Evolutionary conservation across 129 eudicot species (phyloP).

Genomic region (Lactuca saligna): DNA sequence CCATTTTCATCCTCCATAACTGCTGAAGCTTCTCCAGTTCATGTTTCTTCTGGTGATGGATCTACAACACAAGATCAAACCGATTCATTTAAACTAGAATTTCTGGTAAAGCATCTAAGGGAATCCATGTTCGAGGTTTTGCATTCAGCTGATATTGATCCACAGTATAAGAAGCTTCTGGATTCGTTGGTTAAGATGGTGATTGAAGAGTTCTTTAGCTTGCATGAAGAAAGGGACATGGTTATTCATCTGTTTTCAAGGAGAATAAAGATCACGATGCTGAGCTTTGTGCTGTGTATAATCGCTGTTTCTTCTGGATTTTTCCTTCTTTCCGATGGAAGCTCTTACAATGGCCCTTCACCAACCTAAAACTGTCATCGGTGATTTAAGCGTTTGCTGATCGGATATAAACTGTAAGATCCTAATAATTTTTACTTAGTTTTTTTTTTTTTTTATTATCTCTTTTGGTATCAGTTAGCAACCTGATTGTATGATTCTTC

Average conservation of each 20-base stretch:
- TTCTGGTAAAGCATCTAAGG: conserved; percentile 23
- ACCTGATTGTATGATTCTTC: too few relatives aligned
- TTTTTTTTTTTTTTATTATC: neutral
- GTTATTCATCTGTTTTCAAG: conserved; percentile 18
- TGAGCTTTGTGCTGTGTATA: neutral
- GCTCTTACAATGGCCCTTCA: conserved; percentile 35
- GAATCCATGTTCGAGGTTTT: conserved; percentile 22
- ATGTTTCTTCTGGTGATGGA: neutral
- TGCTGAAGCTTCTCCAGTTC: conserved; percentile 4
- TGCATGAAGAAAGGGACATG: conserved; percentile 25
- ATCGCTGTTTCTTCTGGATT: conserved; percentile 27
- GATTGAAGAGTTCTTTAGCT: conserved; percentile 30
- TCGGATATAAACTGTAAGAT: conserved; percentile 21
- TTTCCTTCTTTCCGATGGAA: conserved; percentile 25
- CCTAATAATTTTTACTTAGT: conserved; percentile 7
- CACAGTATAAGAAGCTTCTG: conserved; percentile 28
- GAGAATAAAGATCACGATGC: conserved; percentile 5
- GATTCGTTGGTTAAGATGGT: conserved; percentile 27
- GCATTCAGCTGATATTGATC: conserved; percentile 30
- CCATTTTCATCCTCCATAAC: conserved; percentile 18
- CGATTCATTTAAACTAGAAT: conserved; percentile 19
- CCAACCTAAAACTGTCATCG: conserved; percentile 30
- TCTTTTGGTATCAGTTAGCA: conserved; percentile 10
- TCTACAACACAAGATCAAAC: neutral
- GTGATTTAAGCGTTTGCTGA: too few relatives aligned